Evolutionary conservation across 495 filamentous ascomycete species (phyloP).

Genomic region (Neurospora sp.): DNA sequence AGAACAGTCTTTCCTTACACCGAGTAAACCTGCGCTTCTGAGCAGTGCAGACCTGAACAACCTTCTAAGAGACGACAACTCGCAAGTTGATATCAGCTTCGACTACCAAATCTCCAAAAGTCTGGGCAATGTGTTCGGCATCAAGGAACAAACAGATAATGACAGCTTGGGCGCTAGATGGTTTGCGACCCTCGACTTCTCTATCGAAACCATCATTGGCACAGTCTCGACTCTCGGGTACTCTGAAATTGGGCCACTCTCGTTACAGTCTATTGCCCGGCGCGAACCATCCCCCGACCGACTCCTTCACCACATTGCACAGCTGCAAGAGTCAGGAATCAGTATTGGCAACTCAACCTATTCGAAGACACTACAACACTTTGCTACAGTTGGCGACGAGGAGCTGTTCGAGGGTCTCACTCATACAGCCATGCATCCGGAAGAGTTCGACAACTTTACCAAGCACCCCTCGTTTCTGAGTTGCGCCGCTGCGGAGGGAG

Average conservation of each 20-base stretch:
- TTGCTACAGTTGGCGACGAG: constrained; percentile 44
- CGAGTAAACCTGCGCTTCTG: not conserved
- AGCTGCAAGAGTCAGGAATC: constrained; percentile 49
- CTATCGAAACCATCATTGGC: constrained; percentile 52
- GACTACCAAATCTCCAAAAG: constrained; percentile 32
- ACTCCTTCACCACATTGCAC: constrained; percentile 43
- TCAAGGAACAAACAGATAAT: constrained; percentile 38
- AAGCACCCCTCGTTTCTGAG: constrained; percentile 39
- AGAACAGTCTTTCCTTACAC: not conserved
- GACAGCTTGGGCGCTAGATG: constrained; percentile 57
- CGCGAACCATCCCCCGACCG: constrained; percentile 44
- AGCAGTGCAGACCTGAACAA: not conserved
- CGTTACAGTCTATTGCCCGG: constrained; percentile 59
- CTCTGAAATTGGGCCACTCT: constrained; percentile 56
- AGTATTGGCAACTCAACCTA: constrained; percentile 48
- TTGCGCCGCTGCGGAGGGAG: constrained; percentile 12
- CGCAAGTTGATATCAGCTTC: constrained; percentile 8
- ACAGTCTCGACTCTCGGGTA: constrained; percentile 56
- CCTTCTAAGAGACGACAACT: not conserved
- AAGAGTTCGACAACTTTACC: constrained; percentile 53
- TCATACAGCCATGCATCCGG: constrained; percentile 63
- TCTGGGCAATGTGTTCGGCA: constrained; percentile 33
- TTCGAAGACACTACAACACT: constrained; percentile 44
- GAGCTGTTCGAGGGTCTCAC: constrained; percentile 51
- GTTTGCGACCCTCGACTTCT: constrained; percentile 56